These are phyloP conservation scores for Eimeria necatrix DNA, from an alignment of 169 alveolate genomes.

Conservation along the genomic window DNA sequence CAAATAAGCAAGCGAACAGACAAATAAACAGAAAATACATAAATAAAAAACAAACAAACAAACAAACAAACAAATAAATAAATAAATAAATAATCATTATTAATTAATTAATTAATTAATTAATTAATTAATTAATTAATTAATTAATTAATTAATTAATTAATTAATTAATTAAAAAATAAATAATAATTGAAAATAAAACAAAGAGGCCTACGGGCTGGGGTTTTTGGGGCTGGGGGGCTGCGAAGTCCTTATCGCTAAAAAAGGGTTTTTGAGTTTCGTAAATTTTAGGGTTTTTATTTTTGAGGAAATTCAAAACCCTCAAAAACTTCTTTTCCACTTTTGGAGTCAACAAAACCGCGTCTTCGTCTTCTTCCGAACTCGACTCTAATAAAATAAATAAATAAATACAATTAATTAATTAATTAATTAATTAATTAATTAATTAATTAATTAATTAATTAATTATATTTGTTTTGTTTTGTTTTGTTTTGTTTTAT, in stretches of 20 bases:
- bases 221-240: background rate
- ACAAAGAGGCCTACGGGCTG: background rate
- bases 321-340: slow-evolving; percentile 88
- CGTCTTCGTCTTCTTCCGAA: slow-evolving; percentile 88
- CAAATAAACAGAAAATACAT: background rate
- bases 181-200: too few relatives aligned
- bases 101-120: background rate
- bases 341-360: slow-evolving; percentile 85
- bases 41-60: background rate
- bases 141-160: background rate
- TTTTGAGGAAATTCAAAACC: slow-evolving; percentile 85
- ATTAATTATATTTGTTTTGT: too few relatives aligned
- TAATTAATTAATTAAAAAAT: too few relatives aligned
- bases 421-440: too few relatives aligned
- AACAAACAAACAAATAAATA: background rate
- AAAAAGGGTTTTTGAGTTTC: slow-evolving; percentile 84
- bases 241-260: slow-evolving; percentile 85
- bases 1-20: background rate
- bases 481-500: background rate
- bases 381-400: background rate
- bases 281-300: slow-evolving; percentile 88
- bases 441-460: too few relatives aligned
- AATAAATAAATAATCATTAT: background rate
- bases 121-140: background rate
- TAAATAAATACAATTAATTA: too few relatives aligned